Conservation (phyloP, 306 rosid genomes). For the Vigna hirtella region DNA sequence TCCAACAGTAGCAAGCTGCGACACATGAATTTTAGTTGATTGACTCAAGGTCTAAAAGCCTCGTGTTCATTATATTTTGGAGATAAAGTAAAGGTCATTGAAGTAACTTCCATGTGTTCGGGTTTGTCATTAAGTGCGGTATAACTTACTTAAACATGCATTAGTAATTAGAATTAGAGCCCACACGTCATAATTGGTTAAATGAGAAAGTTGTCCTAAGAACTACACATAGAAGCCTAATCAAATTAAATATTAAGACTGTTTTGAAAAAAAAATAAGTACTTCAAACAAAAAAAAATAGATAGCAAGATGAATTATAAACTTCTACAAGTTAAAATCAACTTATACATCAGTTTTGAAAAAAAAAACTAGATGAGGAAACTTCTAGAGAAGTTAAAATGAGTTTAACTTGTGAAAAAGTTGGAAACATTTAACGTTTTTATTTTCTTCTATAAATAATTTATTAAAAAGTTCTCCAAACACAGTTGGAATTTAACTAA, state of each 20-base stretch:
- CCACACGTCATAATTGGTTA: not conserved
- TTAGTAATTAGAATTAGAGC: not conserved
- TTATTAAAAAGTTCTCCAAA: not conserved
- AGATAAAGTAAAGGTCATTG: not conserved
- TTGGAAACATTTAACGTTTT: not conserved
- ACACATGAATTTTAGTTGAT: not conserved
- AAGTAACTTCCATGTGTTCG: slow-evolving; percentile 1
- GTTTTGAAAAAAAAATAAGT: not conserved
- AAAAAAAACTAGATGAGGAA: not conserved
- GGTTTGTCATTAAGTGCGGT: not conserved
- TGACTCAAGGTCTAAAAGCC: slow-evolving; percentile 9
- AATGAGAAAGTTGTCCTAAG: not conserved
- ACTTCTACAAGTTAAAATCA: not conserved
- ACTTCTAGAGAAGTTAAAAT: not conserved
- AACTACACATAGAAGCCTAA: slow-evolving; percentile 12
- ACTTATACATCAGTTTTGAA: not conserved
- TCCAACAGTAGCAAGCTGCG: not conserved
- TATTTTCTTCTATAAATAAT: not conserved
- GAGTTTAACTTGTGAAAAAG: not conserved
- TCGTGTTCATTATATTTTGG: slow-evolving; percentile 1
- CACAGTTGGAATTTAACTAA: not conserved
- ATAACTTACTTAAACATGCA: not conserved
- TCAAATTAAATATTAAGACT: not conserved
- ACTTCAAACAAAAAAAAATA: not conserved
- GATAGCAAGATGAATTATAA: not conserved